These are phyloP conservation scores for Aspergillus neoniger DNA, from an alignment of 2,329 filamentous ascomycete genomes.

Conservation along the genomic window DNA sequence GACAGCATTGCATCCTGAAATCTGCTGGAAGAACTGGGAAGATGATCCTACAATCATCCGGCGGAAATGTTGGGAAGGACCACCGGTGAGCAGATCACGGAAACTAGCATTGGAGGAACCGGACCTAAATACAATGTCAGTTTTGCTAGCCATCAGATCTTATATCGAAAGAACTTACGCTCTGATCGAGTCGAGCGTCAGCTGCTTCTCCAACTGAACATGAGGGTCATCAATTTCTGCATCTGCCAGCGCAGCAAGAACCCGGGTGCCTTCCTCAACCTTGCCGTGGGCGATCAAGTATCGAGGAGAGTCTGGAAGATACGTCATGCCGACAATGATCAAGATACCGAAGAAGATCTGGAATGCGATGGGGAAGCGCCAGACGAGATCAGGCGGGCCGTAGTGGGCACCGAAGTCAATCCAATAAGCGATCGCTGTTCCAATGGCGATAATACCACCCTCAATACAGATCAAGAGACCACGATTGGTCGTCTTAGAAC, in stretches of 20 bases:
- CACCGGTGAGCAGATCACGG: constrained; percentile 17
- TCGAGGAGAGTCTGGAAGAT: constrained; percentile 22
- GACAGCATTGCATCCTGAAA: constrained; percentile 21
- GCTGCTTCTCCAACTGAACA: constrained; percentile 16
- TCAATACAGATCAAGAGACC: constrained; percentile 24
- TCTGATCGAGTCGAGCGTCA: constrained; percentile 16
- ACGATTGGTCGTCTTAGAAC: constrained; percentile 21
- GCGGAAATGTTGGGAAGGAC: constrained; percentile 18
- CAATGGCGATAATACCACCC: constrained; percentile 21
- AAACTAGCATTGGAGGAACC: constrained; percentile 9
- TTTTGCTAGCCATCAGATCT: not conserved
- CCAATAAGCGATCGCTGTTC: constrained; percentile 23
- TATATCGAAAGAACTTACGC: constrained; percentile 6
- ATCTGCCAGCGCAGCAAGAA: constrained; percentile 15
- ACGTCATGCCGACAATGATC: constrained; percentile 21
- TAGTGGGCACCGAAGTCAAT: constrained; percentile 22
- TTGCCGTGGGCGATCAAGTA: constrained; percentile 21
- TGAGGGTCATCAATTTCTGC: constrained; percentile 14
- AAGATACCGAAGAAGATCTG: constrained; percentile 20
- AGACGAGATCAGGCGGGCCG: constrained; percentile 15
- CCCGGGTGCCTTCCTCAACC: constrained; percentile 17
- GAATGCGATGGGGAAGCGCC: constrained; percentile 24
- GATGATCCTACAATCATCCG: constrained; percentile 19
- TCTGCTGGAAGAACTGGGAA: constrained; percentile 18
- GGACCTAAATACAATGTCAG: constrained; percentile 5